A percentile compares a stretch with the other conserved stretches of the same genome.
Conservation (phyloP, 768 basidiomycete genomes). For the Hericium coralloides region DNA sequence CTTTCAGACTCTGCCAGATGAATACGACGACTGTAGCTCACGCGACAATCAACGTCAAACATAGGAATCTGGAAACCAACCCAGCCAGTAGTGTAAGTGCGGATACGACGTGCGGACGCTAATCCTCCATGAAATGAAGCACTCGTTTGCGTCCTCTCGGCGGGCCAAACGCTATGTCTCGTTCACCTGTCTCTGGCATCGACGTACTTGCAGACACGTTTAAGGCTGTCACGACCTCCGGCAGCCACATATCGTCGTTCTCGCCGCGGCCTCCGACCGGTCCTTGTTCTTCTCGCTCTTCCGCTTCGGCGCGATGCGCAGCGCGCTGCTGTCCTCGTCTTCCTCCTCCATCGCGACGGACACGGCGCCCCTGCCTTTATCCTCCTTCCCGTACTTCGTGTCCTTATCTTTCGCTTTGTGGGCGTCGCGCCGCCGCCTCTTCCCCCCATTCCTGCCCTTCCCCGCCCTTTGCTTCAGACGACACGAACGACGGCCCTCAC, state of each 20-base stretch:
- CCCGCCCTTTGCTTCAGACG: conserved; percentile 7
- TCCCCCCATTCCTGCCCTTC: conserved; percentile 1
- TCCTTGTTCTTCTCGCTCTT: conserved; percentile 22
- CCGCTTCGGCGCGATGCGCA: conserved; percentile 8
- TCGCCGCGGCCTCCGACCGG: conserved; percentile 20
- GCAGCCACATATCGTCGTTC: conserved; percentile 57
- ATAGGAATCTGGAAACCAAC: too few relatives aligned
- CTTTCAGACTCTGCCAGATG: too few relatives aligned
- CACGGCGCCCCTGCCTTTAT: conserved; percentile 36
- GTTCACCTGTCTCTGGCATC: not conserved
- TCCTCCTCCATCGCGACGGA: conserved; percentile 61
- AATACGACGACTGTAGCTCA: too few relatives aligned
- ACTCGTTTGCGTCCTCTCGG: conserved; percentile 15
- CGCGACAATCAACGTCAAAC: too few relatives aligned
- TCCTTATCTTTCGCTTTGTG: conserved; percentile 56
- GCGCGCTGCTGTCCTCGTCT: conserved; percentile 34
- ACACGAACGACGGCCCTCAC: not conserved
- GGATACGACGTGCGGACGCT: conserved; percentile 4
- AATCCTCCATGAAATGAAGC: not conserved
- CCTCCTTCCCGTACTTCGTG: conserved; percentile 68
- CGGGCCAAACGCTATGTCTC: conserved; percentile 14
- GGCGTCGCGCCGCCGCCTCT: conserved; percentile 31
- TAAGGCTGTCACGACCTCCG: conserved; percentile 37
- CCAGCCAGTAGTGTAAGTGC: conserved; percentile 13
- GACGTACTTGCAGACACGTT: not conserved